These are phyloP conservation scores for Phytophthora idaei DNA, from an alignment of 352 stramenopile genomes.

Conservation along the genomic window DNA sequence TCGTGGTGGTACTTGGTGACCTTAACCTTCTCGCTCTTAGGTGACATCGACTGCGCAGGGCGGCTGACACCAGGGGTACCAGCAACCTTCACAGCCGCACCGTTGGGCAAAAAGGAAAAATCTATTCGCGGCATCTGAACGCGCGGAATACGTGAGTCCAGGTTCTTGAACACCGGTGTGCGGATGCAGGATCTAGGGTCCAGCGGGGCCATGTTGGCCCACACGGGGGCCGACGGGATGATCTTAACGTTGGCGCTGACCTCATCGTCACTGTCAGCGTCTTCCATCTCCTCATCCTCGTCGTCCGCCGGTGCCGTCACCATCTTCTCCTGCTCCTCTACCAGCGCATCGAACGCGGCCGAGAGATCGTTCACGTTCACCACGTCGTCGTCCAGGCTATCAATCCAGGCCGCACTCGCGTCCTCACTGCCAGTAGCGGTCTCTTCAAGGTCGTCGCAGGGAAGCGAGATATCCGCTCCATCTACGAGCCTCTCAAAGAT, in stretches of 20 bases:
- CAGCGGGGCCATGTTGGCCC: slow-evolving; percentile 59
- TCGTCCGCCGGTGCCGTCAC: slow-evolving; percentile 20
- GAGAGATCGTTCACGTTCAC: slow-evolving; percentile 80
- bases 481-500: slow-evolving; percentile 79
- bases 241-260: slow-evolving; percentile 38
- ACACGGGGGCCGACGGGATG: slow-evolving; percentile 58
- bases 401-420: slow-evolving; percentile 58
- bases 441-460: slow-evolving; percentile 53
- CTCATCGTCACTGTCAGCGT: slow-evolving; percentile 43
- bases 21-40: slow-evolving; percentile 58
- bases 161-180: slow-evolving; percentile 75
- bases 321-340: slow-evolving; percentile 48
- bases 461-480: slow-evolving; percentile 63
- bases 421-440: slow-evolving; percentile 11
- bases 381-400: slow-evolving; percentile 65
- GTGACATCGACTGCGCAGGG: slow-evolving; percentile 43
- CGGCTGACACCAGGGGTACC: slow-evolving; percentile 11
- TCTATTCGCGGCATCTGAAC: slow-evolving; percentile 78
- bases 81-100: slow-evolving; percentile 25
- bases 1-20: slow-evolving; percentile 68
- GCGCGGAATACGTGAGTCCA: slow-evolving; percentile 78
- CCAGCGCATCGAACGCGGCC: slow-evolving; percentile 65
- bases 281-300: slow-evolving; percentile 50
- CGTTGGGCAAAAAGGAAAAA: slow-evolving; percentile 45
- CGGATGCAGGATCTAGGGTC: slow-evolving; percentile 82